Evolutionary conservation across 1,284 basidiomycete species (phyloP), one percentile per base, ranked within the genome.

Genomic region (Fomitopsis betulina): DNA sequence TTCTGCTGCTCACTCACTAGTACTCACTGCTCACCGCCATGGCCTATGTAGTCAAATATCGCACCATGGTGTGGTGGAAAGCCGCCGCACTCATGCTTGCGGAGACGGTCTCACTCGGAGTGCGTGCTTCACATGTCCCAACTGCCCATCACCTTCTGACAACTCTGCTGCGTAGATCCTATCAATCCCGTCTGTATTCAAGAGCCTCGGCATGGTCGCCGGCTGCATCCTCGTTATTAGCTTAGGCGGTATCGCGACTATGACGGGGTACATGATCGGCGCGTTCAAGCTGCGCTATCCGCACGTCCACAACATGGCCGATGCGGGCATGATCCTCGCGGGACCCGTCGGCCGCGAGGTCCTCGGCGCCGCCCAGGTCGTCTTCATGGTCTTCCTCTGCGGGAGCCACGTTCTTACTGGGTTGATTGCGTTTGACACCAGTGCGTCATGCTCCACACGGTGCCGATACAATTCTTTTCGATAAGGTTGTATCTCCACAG

Each of bases 251-350:
- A 60, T 70, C 21, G 70, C 70, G 0, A 72, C 70, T 0, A 59
- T 63, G 6, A 67, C 68, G 1, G 70, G 70, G 12, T 72, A 70
- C 59, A 33, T 68, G 30, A 68, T 69, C 23, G 70, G 70, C 21
- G 32, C 51, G 2, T 72, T 71, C 67, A 71, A 72, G 58, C 59
- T 71, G 35, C 65, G 68, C 9, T 71, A 72, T 54, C 69, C 70
- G 6, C 70, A 72, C 27, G 68, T 72, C 10, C 70, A 72, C 58
- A 72, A 72, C 35, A 72, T 72, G 70, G 70, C 70, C 25, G 83
- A 84, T 61, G 80, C 81, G 17, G 82, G 82, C 1, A 76, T 76
- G 57, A 76, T 84, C 54, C 63, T 84, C 10, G 79, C 78, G 42
- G 82, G 82, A 13, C 78, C 75, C 19, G 62, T 80, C 37, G 76